Base-by-base conservation (phyloP, 2,329 filamentous ascomycete species). In the Bisporella sp. region DNA sequence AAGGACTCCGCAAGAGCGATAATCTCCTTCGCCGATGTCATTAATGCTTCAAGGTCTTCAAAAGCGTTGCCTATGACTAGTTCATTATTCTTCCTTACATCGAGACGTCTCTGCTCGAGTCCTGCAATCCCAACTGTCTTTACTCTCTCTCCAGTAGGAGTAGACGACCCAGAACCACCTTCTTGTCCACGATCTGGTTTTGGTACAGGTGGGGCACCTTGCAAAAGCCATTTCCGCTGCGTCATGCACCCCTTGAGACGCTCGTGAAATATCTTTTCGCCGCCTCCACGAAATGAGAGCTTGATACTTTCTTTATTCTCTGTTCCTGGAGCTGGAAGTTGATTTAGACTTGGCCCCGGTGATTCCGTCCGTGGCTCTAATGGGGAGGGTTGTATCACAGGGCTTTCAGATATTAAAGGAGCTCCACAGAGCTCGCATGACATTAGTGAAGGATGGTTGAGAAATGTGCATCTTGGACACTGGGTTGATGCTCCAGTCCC, bases 11-110 rank as follows among this genome's bases (percentile, higher is more conserved):
- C 93, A 41, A 99, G 82, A 5, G 90, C 89, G 46, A 97, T 85
- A 45, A 99, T 89, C 65, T 99, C 89, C 65, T 97, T 96, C 5
- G 93, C 93, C 4, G 92, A 96, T 3, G 91, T 89, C 92, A 97
- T 99, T 37, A 99, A 75, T 4, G 93, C 91, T 65, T 97, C 92
- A 0, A 99, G 78, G 63, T 99, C 93, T 65, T 96, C 92, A 62
- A 99, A 99, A 0, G 93, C 91, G 57, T 81, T 90, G 30, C 92
- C 92, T 57, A 99, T 96, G 46, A 96, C 84, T 7, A 89, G 71
- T 67, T 96, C 90, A 60, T 96, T 97, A 67, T 95, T 96, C 70
- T 89, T 92, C 51, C 89, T 85, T 63, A 90, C 81, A 59, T 91
- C 88, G 5, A 92, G 70, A 0, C 89, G 88, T 54, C 90, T 82